Evolutionary conservation across 108 stramenopile species (phyloP).

Genomic region (Mayamaea pseudoterrestris): DNA sequence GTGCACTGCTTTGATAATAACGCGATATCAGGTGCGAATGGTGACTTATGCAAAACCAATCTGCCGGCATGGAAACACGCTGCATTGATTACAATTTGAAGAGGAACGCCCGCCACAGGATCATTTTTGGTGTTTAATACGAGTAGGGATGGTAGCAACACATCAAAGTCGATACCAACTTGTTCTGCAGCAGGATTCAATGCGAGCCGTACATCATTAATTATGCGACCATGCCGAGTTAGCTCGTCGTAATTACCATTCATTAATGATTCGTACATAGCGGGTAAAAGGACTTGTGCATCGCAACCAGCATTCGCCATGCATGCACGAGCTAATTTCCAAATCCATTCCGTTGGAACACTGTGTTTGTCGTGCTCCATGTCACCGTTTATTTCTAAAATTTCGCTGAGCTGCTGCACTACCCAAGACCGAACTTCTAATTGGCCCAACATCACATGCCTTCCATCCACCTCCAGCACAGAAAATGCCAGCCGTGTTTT

Average conservation of each 20-base stretch:
- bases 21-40: constrained; percentile 36
- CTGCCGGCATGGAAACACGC: constrained; percentile 63
- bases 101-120: constrained; percentile 11
- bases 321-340: constrained; percentile 27
- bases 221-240: constrained; percentile 9
- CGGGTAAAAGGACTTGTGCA: too few species aligned
- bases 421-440: constrained; percentile 59
- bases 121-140: constrained; percentile 29
- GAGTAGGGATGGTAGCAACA: constrained; percentile 56
- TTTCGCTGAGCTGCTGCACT: constrained; percentile 23
- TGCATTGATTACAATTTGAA: constrained; percentile 53
- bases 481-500: constrained; percentile 41
- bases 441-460: constrained; percentile 45
- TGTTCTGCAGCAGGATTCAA: constrained; percentile 12
- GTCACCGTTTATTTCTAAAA: constrained; percentile 3
- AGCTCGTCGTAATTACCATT: too few species aligned
- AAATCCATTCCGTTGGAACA: constrained; percentile 46
- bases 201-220: constrained; percentile 15
- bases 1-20: constrained; percentile 57
- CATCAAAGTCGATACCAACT: constrained; percentile 58
- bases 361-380: not conserved
- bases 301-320: constrained; percentile 51
- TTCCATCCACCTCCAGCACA: constrained; percentile 33
- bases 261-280: too few species aligned
- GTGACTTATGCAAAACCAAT: constrained; percentile 20